Percentiles rank a stretch among this genome's conserved stretches.
Conservation (phyloP, 2,329 filamentous ascomycete species). For the Emericellopsis atlantica region DNA sequence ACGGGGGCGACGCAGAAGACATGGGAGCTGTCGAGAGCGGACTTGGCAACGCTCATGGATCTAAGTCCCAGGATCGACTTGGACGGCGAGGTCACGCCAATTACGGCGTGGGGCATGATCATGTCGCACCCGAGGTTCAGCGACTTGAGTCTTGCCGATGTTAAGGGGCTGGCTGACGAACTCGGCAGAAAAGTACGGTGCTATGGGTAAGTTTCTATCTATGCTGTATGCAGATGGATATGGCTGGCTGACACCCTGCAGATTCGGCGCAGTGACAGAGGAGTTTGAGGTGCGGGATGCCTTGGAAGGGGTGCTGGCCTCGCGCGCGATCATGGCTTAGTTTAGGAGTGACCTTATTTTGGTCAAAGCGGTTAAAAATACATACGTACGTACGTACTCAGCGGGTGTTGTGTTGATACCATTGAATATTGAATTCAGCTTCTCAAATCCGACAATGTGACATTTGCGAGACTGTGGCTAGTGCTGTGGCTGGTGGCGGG, state of each 20-base stretch:
- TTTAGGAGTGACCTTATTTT: too few relatives aligned
- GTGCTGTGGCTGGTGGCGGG: background rate
- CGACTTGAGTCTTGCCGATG: conserved; percentile 55
- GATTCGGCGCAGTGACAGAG: conserved; percentile 52
- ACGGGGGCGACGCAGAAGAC: conserved; percentile 42
- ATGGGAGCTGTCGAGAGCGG: conserved; percentile 64
- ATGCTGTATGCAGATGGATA: background rate
- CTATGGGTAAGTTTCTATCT: conserved; percentile 79
- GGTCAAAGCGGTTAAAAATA: too few relatives aligned
- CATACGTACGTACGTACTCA: too few relatives aligned
- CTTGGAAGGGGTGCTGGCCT: conserved; percentile 45
- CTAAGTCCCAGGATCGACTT: conserved; percentile 72
- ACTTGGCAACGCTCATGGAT: conserved; percentile 71
- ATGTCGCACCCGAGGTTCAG: conserved; percentile 56
- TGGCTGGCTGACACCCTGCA: conserved; percentile 12
- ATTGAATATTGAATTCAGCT: background rate
- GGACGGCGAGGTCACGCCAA: conserved; percentile 84
- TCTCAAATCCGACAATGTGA: conserved; percentile 5
- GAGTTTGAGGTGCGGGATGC: conserved; percentile 66
- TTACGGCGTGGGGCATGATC: conserved; percentile 87
- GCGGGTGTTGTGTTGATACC: background rate
- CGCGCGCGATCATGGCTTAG: background rate
- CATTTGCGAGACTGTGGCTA: background rate
- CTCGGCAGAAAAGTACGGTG: conserved; percentile 74
- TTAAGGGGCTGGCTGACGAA: conserved; percentile 59